phyloP scores from a whole-genome alignment of 345 rosid species.

The Linum lewisii region DNA sequence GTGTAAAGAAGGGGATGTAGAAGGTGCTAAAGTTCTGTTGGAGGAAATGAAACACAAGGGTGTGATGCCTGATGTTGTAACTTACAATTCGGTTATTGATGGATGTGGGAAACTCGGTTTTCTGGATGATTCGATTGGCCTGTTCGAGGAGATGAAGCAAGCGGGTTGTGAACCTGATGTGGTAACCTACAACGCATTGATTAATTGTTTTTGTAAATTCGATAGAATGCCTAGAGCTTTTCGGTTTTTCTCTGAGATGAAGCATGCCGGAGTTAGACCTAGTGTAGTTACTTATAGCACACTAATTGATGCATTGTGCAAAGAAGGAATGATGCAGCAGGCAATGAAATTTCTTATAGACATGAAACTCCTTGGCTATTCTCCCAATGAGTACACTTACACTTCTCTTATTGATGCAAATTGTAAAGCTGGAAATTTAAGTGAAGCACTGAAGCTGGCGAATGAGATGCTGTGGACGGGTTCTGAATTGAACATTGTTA shows the following conservation, averaged over 20 bases:
- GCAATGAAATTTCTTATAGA: slow-evolving; percentile 52
- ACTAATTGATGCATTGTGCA: slow-evolving; percentile 57
- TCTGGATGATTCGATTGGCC: slow-evolving; percentile 32
- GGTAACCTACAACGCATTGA: slow-evolving; percentile 50
- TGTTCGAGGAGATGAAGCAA: slow-evolving; percentile 52
- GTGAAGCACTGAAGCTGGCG: slow-evolving; percentile 47
- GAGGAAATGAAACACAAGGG: slow-evolving; percentile 49
- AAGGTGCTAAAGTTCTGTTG: slow-evolving; percentile 36
- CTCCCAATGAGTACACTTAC: slow-evolving; percentile 62
- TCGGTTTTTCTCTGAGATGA: slow-evolving; percentile 46
- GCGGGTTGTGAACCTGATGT: slow-evolving; percentile 43
- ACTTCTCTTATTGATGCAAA: slow-evolving; percentile 61
- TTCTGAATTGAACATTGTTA: slow-evolving; percentile 43
- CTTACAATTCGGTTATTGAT: slow-evolving; percentile 61
- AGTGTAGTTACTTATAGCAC: slow-evolving; percentile 61
- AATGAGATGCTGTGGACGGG: slow-evolving; percentile 45
- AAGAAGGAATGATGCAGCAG: slow-evolving; percentile 57
- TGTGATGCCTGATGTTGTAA: slow-evolving; percentile 51
- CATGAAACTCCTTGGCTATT: slow-evolving; percentile 53
- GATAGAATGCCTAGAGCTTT: slow-evolving; percentile 35
- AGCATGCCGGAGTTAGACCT: slow-evolving; percentile 36
- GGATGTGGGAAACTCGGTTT: slow-evolving; percentile 55
- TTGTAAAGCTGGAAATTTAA: slow-evolving; percentile 41
- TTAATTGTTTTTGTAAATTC: slow-evolving; percentile 53
- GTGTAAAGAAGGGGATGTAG: slow-evolving; percentile 58